A percentile compares a stretch with the other conserved stretches of the same genome.
Evolutionary conservation across 2,329 filamentous ascomycete genomes (phyloP).

Genomic region (Bertia moriformis): DNA sequence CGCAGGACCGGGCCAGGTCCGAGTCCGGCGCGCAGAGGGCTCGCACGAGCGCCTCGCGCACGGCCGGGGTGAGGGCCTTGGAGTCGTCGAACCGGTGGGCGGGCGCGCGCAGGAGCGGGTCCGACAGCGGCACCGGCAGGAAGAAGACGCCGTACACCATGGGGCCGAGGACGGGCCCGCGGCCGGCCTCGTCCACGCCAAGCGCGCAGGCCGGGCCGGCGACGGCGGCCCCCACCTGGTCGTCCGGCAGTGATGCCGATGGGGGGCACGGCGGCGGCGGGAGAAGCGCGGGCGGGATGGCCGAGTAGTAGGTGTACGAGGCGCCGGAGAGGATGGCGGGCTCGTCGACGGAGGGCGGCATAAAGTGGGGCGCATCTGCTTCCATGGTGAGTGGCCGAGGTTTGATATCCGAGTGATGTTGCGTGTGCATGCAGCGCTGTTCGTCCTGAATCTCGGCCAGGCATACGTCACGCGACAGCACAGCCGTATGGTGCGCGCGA

Average conservation of each 20-base stretch:
- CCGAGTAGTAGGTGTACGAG: slow-evolving; percentile 60
- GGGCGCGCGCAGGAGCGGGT: slow-evolving; percentile 60
- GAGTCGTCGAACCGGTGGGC: slow-evolving; percentile 87
- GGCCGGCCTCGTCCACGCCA: slow-evolving; percentile 85
- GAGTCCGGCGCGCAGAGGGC: slow-evolving; percentile 51
- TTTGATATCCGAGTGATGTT: slow-evolving; percentile 14
- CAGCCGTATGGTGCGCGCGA: too few relatives aligned
- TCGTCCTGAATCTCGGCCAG: neutral
- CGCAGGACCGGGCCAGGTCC: slow-evolving; percentile 34
- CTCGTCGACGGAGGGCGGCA: slow-evolving; percentile 54
- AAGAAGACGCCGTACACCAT: slow-evolving; percentile 62
- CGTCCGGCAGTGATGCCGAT: slow-evolving; percentile 12
- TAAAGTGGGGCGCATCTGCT: slow-evolving; percentile 33
- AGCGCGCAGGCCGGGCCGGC: slow-evolving; percentile 53
- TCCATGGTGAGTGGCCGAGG: slow-evolving; percentile 8
- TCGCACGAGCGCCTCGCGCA: slow-evolving; percentile 58
- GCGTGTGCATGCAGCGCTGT: slow-evolving; percentile 13
- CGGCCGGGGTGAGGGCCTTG: slow-evolving; percentile 72
- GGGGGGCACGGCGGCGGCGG: too few relatives aligned
- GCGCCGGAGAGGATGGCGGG: slow-evolving; percentile 42
- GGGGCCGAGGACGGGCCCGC: slow-evolving; percentile 78
- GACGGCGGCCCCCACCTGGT: slow-evolving; percentile 11
- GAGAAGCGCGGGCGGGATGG: slow-evolving; percentile 49
- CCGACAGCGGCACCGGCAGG: slow-evolving; percentile 59
- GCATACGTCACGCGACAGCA: neutral